These are phyloP conservation scores for Aspergillus taichungensis DNA, from an alignment of 495 filamentous ascomycete species.

Conservation along the genomic window DNA sequence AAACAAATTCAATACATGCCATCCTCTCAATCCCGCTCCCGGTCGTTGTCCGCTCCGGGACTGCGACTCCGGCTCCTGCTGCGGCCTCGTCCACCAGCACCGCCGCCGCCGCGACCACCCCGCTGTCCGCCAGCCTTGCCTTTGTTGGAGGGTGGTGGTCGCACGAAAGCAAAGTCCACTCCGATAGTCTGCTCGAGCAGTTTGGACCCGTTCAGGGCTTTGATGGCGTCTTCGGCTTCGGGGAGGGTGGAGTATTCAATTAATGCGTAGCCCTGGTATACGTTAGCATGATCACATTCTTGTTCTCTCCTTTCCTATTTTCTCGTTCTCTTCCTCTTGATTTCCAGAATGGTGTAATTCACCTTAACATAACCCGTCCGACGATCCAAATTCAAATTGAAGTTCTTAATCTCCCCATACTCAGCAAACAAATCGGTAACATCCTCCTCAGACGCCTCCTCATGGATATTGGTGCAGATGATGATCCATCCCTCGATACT, in stretches of 20 bases:
- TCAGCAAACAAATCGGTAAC: conserved; percentile 91
- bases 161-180: conserved; percentile 95
- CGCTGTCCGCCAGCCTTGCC: conserved; percentile 44
- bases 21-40: conserved; percentile 18
- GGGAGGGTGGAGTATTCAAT: conserved; percentile 87
- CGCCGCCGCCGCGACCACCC: conserved; percentile 37
- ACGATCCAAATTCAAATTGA: conserved; percentile 90
- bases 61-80: conserved; percentile 55
- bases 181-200: conserved; percentile 85
- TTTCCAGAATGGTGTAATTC: no score
- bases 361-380: conserved; percentile 98
- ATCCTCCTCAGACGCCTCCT: conserved; percentile 95
- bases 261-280: conserved; percentile 72
- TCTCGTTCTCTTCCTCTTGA: no score
- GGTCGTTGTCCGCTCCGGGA: conserved; percentile 33
- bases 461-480: conserved; percentile 92
- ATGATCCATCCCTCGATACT: conserved; percentile 99
- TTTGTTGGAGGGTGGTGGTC: conserved; percentile 70
- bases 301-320: no score
- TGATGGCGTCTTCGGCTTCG: conserved; percentile 79
- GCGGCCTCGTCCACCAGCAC: conserved; percentile 42
- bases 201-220: conserved; percentile 70
- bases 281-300: conserved; percentile 5
- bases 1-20: background rate
- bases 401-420: conserved; percentile 94